These are phyloP conservation scores for Cryphonectria carpinicola DNA, from an alignment of 2,329 filamentous ascomycete genomes.

Conservation along the genomic window DNA sequence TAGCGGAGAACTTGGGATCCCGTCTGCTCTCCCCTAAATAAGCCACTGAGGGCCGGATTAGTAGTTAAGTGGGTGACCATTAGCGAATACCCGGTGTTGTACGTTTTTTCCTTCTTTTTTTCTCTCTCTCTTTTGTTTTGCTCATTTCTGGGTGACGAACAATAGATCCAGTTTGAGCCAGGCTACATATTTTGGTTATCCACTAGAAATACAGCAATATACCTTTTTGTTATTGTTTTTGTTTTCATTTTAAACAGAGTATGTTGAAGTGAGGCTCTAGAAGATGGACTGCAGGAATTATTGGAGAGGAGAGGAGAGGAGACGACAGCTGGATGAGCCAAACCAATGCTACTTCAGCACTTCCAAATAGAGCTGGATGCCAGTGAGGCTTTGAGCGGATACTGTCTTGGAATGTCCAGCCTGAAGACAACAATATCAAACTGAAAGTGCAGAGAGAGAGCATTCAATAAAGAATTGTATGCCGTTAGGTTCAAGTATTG, in stretches of 20 bases:
- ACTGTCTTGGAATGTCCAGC: too few relatives aligned
- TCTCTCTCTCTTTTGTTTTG: neutral
- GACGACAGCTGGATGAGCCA: neutral
- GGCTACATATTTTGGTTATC: too few relatives aligned
- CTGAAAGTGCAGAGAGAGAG: neutral
- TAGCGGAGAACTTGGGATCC: constrained; percentile 10
- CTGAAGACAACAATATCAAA: too few relatives aligned
- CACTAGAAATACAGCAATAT: neutral
- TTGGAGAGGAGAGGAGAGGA: neutral
- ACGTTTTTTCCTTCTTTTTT: neutral
- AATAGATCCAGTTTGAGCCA: neutral
- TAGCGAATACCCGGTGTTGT: constrained; percentile 14
- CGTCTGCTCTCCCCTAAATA: constrained; percentile 13
- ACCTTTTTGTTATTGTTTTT: neutral
- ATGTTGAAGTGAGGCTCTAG: neutral
- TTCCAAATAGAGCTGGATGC: too few relatives aligned
- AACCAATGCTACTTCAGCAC: neutral
- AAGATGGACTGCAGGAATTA: neutral
- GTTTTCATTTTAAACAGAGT: neutral
- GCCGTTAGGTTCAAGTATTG: neutral
- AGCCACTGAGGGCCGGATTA: constrained; percentile 10
- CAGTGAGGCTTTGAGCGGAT: too few relatives aligned
- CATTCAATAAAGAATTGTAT: neutral
- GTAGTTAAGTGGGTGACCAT: constrained; percentile 13
- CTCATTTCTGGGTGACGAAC: neutral